A percentile compares a stretch with the other conserved stretches of the same genome.
These are phyloP conservation scores for Aeschynomene evenia DNA, from an alignment of 306 rosid species.

Conservation along the genomic window DNA sequence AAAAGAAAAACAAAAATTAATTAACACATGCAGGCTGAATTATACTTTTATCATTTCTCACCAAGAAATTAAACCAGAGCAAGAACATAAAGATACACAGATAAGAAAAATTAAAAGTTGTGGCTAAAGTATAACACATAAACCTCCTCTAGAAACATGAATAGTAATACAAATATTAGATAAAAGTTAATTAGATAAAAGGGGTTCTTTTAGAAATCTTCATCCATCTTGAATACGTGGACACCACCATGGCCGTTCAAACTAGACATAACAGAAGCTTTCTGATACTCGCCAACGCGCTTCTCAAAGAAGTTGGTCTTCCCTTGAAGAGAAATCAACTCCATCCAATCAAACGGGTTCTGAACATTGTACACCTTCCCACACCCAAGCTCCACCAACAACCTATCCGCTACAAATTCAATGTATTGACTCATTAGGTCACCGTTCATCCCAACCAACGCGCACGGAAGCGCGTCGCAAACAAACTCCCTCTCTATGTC, in stretches of 20 bases:
- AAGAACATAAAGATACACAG: not conserved
- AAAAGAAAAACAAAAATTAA: not conserved
- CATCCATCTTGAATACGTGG: constrained; percentile 66
- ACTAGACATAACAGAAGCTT: constrained; percentile 76
- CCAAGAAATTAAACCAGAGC: not conserved
- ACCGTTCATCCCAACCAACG: constrained; percentile 79
- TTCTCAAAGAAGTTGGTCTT: constrained; percentile 89
- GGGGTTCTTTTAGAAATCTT: constrained; percentile 46
- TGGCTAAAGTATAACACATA: not conserved
- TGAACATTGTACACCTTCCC: constrained; percentile 55
- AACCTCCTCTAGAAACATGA: not conserved
- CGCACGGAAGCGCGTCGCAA: constrained; percentile 83
- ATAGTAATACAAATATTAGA: not conserved
- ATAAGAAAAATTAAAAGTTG: not conserved
- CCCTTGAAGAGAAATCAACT: constrained; percentile 84
- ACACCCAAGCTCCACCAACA: constrained; percentile 60
- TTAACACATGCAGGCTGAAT: not conserved
- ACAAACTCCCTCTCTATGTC: constrained; percentile 78
- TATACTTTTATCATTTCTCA: constrained; percentile 12
- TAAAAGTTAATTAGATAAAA: not conserved
- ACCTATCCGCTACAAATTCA: constrained; percentile 80
- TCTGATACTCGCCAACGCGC: constrained; percentile 86
- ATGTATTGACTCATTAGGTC: constrained; percentile 75
- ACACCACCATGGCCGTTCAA: constrained; percentile 48
- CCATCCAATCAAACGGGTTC: constrained; percentile 98